Evolutionary conservation across 176 grass and related monocot genomes (phyloP), one percentile per base, ranked within the genome.

Genomic region (Oryza rufipogon): DNA sequence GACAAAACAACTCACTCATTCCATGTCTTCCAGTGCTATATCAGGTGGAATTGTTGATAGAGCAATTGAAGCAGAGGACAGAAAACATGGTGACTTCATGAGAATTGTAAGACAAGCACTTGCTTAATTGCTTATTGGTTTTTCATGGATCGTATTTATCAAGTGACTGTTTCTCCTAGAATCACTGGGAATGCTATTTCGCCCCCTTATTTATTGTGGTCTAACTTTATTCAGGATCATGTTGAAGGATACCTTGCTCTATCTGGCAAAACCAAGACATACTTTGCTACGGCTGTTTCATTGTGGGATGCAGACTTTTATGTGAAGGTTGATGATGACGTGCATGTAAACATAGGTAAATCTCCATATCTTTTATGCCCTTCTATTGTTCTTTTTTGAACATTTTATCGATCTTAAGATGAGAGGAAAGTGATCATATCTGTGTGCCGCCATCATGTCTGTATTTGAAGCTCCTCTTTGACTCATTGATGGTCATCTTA

Each of bases 301-400:
- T 79, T 86, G 68, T 94, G 91, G 89, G 91, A 94, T 72, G 91
- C 91, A 56, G 89, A 91, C 32, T 94, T 91, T 82, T 94, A 94
- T 75, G 75, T 94, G 38, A 94, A 94, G 66, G 85, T 94, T 23
- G 89, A 94, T 23, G 91, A 94, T 80, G 91, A 94, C 7, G 91
- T 94, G 39, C 91, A 94, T 76, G 91, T 94, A n/a, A 94, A 94
- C 60, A 91, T 94, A 76, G 91, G 91, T 94, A 88, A 89, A 71
- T 85, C 0, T 86, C 34, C 20, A 66, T 67, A 2, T 45, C 58
- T n/a, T 81, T 34, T 66, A 75, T 52, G 36, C 9, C 19, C 30
- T 77, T 63, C 7, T 63, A 23, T 23, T 23, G 2, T 23, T 63
- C 3, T 22, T 20, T 61, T 23, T 63, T 63, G 58, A 23, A 63